These are phyloP conservation scores for Dactylorhiza incarnata DNA, from an alignment of 106 monocot genomes.

Conservation along the genomic window DNA sequence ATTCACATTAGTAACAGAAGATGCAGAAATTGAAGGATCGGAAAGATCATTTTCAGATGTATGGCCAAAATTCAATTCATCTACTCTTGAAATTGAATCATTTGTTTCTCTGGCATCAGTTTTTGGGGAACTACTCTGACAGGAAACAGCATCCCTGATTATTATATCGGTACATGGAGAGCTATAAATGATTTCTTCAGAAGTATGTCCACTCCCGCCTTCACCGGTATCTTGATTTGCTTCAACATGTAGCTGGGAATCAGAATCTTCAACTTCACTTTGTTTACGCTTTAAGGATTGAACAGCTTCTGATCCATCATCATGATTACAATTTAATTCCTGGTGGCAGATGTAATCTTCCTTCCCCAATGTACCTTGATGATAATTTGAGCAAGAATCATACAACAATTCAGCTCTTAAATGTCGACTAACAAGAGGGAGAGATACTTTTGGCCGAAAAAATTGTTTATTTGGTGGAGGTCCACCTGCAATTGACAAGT, in stretches of 20 bases:
- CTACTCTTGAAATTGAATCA: background rate
- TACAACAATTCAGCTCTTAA: slow-evolving; percentile 44
- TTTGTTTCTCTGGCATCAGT: slow-evolving; percentile 5
- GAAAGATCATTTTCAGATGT: slow-evolving; percentile 11
- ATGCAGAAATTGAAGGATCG: slow-evolving; percentile 15
- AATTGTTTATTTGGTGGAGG: slow-evolving; percentile 67
- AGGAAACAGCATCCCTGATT: slow-evolving; percentile 1
- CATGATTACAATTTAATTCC: slow-evolving; percentile 2
- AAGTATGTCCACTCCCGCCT: background rate
- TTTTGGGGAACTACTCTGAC: slow-evolving; percentile 7
- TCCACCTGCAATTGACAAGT: slow-evolving; percentile 85
- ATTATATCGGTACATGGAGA: slow-evolving; percentile 7
- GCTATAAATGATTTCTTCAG: slow-evolving; percentile 4
- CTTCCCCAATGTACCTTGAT: slow-evolving; percentile 4
- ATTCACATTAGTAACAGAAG: slow-evolving; percentile 7
- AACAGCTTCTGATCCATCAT: slow-evolving; percentile 12
- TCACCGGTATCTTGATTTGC: slow-evolving; percentile 6
- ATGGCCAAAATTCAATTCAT: background rate
- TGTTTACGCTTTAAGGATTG: slow-evolving; percentile 63
- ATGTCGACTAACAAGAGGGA: slow-evolving; percentile 79
- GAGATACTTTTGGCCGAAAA: slow-evolving; percentile 72
- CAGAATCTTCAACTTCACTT: slow-evolving; percentile 28
- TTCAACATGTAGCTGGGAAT: background rate
- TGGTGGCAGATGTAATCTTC: slow-evolving; percentile 8
- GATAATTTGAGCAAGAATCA: slow-evolving; percentile 5